Conservation (phyloP, 2,329 filamentous ascomycete species). For the Penicillium sp. region DNA sequence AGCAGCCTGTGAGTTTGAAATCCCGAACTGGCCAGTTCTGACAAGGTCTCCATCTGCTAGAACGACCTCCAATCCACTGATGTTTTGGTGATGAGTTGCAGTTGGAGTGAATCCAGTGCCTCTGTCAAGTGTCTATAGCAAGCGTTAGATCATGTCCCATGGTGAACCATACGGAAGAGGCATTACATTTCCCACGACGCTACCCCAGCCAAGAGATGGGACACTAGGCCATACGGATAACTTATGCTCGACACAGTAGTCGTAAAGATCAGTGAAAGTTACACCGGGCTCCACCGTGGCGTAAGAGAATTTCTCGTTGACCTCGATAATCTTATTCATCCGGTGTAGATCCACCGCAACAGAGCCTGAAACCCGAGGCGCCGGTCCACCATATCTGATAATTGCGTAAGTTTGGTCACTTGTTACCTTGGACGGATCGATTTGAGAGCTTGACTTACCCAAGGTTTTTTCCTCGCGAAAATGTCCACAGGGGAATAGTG, state of each 20-base stretch:
- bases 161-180: too few relatives aligned
- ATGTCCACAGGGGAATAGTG: neutral
- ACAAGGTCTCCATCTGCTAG: neutral
- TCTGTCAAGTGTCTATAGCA: neutral
- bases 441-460: neutral
- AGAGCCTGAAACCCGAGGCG: neutral
- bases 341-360: neutral
- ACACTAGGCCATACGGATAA: neutral
- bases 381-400: neutral
- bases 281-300: constrained; percentile 4
- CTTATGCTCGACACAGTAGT: neutral
- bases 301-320: neutral
- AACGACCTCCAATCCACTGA: neutral
- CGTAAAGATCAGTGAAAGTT: neutral
- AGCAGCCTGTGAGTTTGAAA: neutral
- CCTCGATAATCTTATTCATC: constrained; percentile 1
- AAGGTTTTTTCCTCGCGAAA: neutral
- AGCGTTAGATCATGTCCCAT: too few relatives aligned
- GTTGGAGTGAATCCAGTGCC: neutral
- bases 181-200: neutral
- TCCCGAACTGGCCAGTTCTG: neutral
- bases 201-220: neutral
- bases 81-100: neutral
- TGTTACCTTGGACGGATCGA: too few relatives aligned
- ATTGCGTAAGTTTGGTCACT: neutral